A percentile compares a stretch with the other conserved stretches of the same genome.
Evolutionary conservation across 306 rosid genomes (phyloP).

Genomic region (Hippophae tibetana): DNA sequence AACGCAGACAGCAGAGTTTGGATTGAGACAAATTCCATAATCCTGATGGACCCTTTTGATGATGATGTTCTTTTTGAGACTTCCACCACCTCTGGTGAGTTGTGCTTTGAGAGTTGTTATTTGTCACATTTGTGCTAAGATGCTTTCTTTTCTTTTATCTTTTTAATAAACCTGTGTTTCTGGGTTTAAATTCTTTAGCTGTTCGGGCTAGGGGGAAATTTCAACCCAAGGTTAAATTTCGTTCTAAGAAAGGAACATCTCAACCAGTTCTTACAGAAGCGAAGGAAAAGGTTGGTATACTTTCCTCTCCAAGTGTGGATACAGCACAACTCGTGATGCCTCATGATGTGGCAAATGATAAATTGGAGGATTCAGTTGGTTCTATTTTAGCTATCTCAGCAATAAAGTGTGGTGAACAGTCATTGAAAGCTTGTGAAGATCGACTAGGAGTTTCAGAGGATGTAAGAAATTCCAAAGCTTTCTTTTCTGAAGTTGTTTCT

Average conservation of each 20-base stretch:
- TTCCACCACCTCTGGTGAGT: slow-evolving; percentile 30
- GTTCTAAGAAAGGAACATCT: slow-evolving; percentile 30
- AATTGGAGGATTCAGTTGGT: slow-evolving; percentile 22
- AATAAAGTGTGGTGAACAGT: background rate
- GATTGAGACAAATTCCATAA: too few relatives aligned
- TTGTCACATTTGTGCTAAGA: background rate
- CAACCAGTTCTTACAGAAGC: slow-evolving; percentile 17
- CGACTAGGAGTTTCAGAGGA: slow-evolving; percentile 12
- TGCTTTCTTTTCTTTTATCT: background rate
- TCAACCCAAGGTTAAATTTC: slow-evolving; percentile 51
- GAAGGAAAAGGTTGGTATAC: slow-evolving; percentile 18
- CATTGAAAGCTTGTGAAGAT: slow-evolving; percentile 9
- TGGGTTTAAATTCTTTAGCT: slow-evolving; percentile 18
- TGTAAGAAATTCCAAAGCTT: slow-evolving; percentile 11
- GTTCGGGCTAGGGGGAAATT: slow-evolving; percentile 40
- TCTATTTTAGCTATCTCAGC: slow-evolving; percentile 8
- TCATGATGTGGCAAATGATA: slow-evolving; percentile 7
- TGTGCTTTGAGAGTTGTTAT: slow-evolving; percentile 3
- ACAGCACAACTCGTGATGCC: background rate
- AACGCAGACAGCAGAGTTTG: too few relatives aligned
- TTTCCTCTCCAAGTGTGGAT: slow-evolving; percentile 15
- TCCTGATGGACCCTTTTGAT: slow-evolving; percentile 51
- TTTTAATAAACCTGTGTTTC: background rate
- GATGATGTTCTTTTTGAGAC: slow-evolving; percentile 43
- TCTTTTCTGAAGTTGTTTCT: slow-evolving; percentile 13